phyloP scores from a whole-genome alignment of 306 rosid species.

The Prunus salicina region DNA sequence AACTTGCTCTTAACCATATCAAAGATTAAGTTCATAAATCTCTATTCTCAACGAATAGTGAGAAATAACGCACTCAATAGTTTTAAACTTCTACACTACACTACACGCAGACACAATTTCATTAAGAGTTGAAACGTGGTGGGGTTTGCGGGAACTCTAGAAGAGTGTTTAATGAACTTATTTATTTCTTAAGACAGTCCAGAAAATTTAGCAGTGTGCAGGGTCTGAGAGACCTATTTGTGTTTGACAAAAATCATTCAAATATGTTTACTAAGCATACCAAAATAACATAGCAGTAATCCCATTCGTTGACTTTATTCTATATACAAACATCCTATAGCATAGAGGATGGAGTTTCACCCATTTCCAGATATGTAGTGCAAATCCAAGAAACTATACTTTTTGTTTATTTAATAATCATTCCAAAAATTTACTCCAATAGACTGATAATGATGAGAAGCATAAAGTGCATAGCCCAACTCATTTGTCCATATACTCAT shows the following conservation, averaged over 20 bases:
- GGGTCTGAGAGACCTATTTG: not conserved
- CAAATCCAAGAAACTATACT: not conserved
- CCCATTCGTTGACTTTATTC: not conserved
- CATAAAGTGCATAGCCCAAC: no score
- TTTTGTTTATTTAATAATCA: no score
- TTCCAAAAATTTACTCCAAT: no score
- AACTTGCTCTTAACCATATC: not conserved
- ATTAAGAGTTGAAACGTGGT: not conserved
- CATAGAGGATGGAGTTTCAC: not conserved
- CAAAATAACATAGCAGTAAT: not conserved
- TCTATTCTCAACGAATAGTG: not conserved
- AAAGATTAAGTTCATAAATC: not conserved
- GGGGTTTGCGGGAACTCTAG: not conserved
- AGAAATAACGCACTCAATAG: not conserved
- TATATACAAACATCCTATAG: not conserved
- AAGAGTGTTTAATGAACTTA: not conserved
- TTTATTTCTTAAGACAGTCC: not conserved
- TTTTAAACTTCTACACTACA: not conserved
- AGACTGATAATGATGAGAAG: no score
- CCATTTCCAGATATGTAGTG: not conserved
- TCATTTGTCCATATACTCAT: no score
- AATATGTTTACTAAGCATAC: not conserved
- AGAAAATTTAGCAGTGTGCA: not conserved
- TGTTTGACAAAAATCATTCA: not conserved
- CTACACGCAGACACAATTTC: not conserved